Conservation (phyloP, 192 early-diverging fungal species). For the Backusella psychrophila region DNA sequence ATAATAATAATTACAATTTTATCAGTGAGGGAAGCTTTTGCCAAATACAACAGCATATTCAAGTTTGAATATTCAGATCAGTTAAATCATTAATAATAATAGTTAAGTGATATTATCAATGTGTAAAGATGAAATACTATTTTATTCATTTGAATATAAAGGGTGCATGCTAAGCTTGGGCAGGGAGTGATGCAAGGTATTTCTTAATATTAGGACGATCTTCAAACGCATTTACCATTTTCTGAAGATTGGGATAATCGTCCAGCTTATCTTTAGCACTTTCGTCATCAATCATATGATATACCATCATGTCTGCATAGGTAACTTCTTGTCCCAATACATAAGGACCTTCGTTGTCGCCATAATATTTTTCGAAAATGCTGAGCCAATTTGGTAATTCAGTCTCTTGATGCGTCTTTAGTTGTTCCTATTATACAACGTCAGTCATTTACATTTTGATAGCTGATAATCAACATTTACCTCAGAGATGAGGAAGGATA, state of each 20-base stretch:
- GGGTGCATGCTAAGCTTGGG: neutral
- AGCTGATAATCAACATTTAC: too few species aligned
- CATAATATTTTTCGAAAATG: neutral
- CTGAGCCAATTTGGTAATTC: neutral
- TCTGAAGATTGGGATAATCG: neutral
- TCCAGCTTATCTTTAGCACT: neutral
- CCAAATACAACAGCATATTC: too few species aligned
- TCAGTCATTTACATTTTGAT: too few species aligned
- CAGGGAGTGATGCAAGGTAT: neutral
- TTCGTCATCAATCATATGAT: neutral
- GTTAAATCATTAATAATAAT: neutral
- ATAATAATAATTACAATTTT: too few species aligned
- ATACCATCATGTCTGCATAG: neutral
- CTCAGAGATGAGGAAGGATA: too few species aligned
- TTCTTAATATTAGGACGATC: constrained; percentile 3
- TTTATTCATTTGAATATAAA: neutral
- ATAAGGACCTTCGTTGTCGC: neutral
- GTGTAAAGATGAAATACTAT: neutral
- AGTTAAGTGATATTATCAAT: neutral
- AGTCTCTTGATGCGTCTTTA: neutral
- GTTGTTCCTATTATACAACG: neutral
- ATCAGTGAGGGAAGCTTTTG: too few species aligned
- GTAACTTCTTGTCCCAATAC: neutral
- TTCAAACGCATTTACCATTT: neutral
- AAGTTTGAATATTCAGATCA: neutral